Base-by-base conservation (phyloP, 345 rosid species). In the Hirschfeldia incana region DNA sequence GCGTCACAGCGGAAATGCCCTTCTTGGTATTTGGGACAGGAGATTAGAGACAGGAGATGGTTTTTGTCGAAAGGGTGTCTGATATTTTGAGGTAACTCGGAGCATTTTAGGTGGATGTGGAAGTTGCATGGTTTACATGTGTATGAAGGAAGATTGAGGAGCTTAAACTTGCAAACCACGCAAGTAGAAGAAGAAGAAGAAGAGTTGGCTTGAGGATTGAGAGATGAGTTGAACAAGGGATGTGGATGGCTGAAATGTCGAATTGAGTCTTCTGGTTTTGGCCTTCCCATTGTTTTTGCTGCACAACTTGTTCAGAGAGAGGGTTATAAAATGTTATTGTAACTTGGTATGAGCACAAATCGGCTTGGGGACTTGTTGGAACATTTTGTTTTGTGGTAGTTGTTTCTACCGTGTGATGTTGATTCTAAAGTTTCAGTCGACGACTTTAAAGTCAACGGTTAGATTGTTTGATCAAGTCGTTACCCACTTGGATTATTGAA, bases 241-340 rank as follows among this genome's bases (percentile, higher is more conserved):
- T 87, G 89, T 12, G 71, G 85, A 46, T 87, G 89, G 72, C 87
- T 85, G 62, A 86, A 88, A 82, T 88, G 87, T 61, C 21, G 75
- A 55, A 84, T 82, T 21, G 78, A 11, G 60, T 70, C 33, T n/a
- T 82, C 80, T 55, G 81, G 68, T 82, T 76, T 76, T 76, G 80
- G 80, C 36, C 63, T 76, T 60, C 80, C 80, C 74, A 76, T 69
- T 69, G 15, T 42, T 59, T 15, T 42, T 30, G 36, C 4, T 74
- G 65, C 36, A 21, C 53, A 8, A 65, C 29, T n/a, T 13, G 53
- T 26, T 68, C 12, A 44, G 5, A 60, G 36, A 61, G 37, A 34
- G 62, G 49, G 51, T 76, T 61, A 63, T 37, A 57, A 53, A 65
- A 64, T 64, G 42, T 62, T 34, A 49, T 69, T 62, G n/a, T 70